Evolutionary conservation across 1,284 basidiomycete genomes (phyloP).

Genomic region (Cystobasidium sp.): DNA sequence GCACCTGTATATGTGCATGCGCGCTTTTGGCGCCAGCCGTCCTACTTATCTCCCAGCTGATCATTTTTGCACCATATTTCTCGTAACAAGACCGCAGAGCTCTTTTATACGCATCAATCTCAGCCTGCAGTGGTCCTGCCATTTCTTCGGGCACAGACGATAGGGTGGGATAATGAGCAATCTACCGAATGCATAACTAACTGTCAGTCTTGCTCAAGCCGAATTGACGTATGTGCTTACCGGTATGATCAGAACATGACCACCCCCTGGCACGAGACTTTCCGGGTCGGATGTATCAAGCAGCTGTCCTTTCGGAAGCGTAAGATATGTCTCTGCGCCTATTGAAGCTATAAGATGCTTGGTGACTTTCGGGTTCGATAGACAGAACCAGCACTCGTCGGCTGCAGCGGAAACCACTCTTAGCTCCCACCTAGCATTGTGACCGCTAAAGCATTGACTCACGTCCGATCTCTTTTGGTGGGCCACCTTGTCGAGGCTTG

Average conservation of each 20-base stretch:
- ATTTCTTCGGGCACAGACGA: constrained; percentile 74
- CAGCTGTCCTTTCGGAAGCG: constrained; percentile 89
- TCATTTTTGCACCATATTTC: constrained; percentile 68
- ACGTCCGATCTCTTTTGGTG: constrained; percentile 78
- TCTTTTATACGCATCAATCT: constrained; percentile 80
- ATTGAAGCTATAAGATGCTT: constrained; percentile 94
- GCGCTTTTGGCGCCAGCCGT: constrained; percentile 73
- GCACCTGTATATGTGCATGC: constrained; percentile 74
- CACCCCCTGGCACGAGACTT: constrained; percentile 78
- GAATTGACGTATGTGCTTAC: constrained; percentile 57
- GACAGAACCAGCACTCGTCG: constrained; percentile 92
- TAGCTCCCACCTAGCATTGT: constrained; percentile 12
- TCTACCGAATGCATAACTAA: constrained; percentile 44
- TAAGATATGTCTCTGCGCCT: constrained; percentile 87
- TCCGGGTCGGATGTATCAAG: constrained; percentile 67
- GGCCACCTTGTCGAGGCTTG: constrained; percentile 59
- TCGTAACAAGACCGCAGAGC: constrained; percentile 74
- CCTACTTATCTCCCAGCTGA: constrained; percentile 86
- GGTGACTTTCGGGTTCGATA: constrained; percentile 85
- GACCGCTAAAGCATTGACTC: constrained; percentile 56
- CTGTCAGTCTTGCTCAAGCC: neutral
- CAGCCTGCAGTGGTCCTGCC: constrained; percentile 72
- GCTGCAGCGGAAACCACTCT: constrained; percentile 60
- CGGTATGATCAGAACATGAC: constrained; percentile 72
- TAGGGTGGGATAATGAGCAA: constrained; percentile 66